Evolutionary conservation across 2,329 filamentous ascomycete genomes (phyloP).

Genomic region (Aureobasidium melanogenum): DNA sequence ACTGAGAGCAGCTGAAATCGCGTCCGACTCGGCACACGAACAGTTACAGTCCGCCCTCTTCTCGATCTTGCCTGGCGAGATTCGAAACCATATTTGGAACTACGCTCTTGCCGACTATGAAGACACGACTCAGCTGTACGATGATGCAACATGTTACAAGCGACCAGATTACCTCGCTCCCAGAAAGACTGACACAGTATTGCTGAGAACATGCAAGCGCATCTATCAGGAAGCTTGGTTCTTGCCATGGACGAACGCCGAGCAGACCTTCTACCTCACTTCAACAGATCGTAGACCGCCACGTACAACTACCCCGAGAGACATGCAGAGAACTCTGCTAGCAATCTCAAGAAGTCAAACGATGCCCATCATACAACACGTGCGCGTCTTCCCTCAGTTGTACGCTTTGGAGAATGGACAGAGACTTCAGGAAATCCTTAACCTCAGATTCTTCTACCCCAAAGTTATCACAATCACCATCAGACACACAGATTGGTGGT

Average conservation of each 20-base stretch:
- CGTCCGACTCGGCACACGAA: not conserved
- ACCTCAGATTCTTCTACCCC: slow-evolving; percentile 17
- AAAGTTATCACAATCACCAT: slow-evolving; percentile 25
- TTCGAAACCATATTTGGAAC: slow-evolving; percentile 28
- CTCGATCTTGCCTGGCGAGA: slow-evolving; percentile 17
- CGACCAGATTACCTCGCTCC: slow-evolving; percentile 26
- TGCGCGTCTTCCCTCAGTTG: slow-evolving; percentile 12
- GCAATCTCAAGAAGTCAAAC: not conserved
- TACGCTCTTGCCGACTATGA: slow-evolving; percentile 25
- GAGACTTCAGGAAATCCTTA: slow-evolving; percentile 14
- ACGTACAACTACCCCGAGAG: not conserved
- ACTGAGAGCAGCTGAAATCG: not conserved
- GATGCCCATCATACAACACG: slow-evolving; percentile 3
- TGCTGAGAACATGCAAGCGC: slow-evolving; percentile 29
- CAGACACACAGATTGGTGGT: slow-evolving; percentile 29
- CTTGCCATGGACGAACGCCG: slow-evolving; percentile 5
- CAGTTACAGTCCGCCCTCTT: not conserved
- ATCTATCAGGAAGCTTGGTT: slow-evolving; percentile 26
- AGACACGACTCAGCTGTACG: slow-evolving; percentile 19
- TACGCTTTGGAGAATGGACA: not conserved
- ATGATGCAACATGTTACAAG: slow-evolving; percentile 22
- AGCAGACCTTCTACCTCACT: slow-evolving; percentile 12
- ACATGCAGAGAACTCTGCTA: not conserved
- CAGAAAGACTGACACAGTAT: slow-evolving; percentile 16
- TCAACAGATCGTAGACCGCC: slow-evolving; percentile 1